These are phyloP conservation scores for Tuctoria greenei DNA, from an alignment of 176 grass and related monocot genomes.

Conservation along the genomic window DNA sequence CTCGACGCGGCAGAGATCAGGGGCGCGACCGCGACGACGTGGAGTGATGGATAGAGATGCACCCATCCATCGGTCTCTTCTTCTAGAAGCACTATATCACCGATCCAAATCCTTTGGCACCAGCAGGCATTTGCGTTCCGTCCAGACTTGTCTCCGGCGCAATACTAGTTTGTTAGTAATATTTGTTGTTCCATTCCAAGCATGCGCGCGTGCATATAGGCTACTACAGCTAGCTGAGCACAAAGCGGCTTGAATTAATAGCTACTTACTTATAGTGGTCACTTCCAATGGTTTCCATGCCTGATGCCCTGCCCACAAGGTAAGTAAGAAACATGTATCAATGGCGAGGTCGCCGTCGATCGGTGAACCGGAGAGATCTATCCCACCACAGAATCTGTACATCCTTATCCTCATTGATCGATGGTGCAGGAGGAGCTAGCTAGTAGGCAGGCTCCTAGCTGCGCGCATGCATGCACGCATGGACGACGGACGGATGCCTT, in stretches of 20 bases:
- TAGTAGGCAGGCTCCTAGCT: too few relatives aligned
- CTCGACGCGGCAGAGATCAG: too few relatives aligned
- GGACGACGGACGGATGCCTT: neutral
- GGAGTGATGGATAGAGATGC: too few relatives aligned
- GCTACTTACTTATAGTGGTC: neutral
- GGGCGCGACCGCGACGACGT: too few relatives aligned
- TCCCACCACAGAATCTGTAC: conserved; percentile 7
- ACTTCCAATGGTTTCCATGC: conserved; percentile 25
- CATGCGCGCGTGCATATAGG: conserved; percentile 1
- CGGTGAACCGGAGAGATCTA: conserved; percentile 51
- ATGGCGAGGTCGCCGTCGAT: conserved; percentile 20
- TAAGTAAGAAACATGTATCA: neutral
- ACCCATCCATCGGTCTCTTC: neutral
- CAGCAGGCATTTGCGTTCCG: neutral
- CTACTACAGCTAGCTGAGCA: neutral
- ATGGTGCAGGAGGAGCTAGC: too few relatives aligned
- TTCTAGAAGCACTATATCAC: conserved; percentile 14
- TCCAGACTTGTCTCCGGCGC: neutral
- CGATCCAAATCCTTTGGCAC: too few relatives aligned
- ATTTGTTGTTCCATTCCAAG: conserved; percentile 33
- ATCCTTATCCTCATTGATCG: neutral
- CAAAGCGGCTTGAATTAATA: neutral
- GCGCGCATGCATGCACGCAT: neutral
- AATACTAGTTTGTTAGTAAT: neutral
- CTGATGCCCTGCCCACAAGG: conserved; percentile 26